Evolutionary conservation across 371 early-diverging fungal species (phyloP).

Genomic region (Choanephora cucurbitarum): DNA sequence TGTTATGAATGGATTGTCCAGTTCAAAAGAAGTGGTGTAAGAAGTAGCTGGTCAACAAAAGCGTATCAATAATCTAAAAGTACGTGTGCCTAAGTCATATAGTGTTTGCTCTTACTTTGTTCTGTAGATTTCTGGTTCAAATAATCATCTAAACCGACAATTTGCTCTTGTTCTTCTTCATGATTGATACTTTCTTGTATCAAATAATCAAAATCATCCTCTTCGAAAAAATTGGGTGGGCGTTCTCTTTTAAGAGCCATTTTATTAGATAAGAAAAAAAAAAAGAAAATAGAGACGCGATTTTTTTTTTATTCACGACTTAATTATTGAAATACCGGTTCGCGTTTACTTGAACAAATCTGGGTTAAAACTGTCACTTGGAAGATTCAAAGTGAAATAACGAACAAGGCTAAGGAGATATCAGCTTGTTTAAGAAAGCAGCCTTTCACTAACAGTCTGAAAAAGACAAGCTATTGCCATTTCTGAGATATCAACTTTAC

Average conservation of each 20-base stretch:
- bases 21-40: background rate
- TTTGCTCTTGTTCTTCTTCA: constrained; percentile 9
- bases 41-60: background rate
- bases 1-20: background rate
- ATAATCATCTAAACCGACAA: constrained; percentile 14
- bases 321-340: too few relatives aligned
- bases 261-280: constrained; percentile 4
- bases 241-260: constrained; percentile 11
- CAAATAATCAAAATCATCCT: constrained; percentile 21
- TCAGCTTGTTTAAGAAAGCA: too few relatives aligned
- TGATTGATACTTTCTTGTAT: constrained; percentile 14
- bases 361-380: too few relatives aligned
- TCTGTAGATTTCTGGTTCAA: constrained; percentile 8
- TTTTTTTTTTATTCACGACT: too few relatives aligned
- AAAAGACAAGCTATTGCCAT: too few relatives aligned
- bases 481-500: too few relatives aligned
- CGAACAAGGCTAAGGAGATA: too few relatives aligned
- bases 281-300: too few relatives aligned
- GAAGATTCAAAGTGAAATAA: too few relatives aligned
- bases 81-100: background rate
- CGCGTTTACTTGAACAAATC: too few relatives aligned
- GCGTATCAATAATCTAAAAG: background rate
- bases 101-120: constrained; percentile 1
- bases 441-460: too few relatives aligned
- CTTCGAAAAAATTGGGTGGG: constrained; percentile 13